phyloP scores from a whole-genome alignment of 1,139 yeast species.

The Pichia sp. region DNA sequence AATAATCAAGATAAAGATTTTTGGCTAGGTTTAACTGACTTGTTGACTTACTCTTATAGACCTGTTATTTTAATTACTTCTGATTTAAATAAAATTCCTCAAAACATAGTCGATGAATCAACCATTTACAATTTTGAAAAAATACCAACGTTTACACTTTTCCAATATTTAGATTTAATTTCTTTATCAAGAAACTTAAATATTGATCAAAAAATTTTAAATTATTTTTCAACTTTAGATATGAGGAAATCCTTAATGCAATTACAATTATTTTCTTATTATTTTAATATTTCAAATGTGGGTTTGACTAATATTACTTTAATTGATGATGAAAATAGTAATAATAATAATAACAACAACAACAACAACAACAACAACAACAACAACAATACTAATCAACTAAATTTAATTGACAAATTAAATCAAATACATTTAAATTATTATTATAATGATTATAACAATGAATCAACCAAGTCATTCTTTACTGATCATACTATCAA shows the following conservation, averaged over 20 bases:
- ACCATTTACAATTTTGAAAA: slow-evolving; percentile 21
- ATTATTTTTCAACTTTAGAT: slow-evolving; percentile 15
- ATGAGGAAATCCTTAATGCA: slow-evolving; percentile 25
- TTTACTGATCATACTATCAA: background rate
- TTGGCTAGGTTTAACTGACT: slow-evolving; percentile 67
- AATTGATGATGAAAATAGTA: background rate
- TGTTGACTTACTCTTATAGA: slow-evolving; percentile 60
- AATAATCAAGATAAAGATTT: slow-evolving; percentile 61
- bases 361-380: no score
- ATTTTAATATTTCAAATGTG: slow-evolving; percentile 11
- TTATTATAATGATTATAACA: background rate
- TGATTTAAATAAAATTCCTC: slow-evolving; percentile 50
- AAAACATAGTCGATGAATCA: slow-evolving; percentile 37
- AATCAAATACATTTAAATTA: background rate
- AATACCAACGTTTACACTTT: slow-evolving; percentile 4
- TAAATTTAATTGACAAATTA: background rate
- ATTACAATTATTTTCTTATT: slow-evolving; percentile 25
- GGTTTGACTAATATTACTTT: slow-evolving; percentile 17
- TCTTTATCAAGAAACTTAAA: slow-evolving; percentile 22
- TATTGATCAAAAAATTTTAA: slow-evolving; percentile 18
- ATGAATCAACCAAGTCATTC: background rate
- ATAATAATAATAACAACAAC: background rate
- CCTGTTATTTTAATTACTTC: slow-evolving; percentile 78
- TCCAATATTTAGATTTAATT: slow-evolving; percentile 23
- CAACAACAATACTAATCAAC: no score